Evolutionary conservation across 768 basidiomycete genomes (phyloP).

Genomic region (Albatrellus ellisii): DNA sequence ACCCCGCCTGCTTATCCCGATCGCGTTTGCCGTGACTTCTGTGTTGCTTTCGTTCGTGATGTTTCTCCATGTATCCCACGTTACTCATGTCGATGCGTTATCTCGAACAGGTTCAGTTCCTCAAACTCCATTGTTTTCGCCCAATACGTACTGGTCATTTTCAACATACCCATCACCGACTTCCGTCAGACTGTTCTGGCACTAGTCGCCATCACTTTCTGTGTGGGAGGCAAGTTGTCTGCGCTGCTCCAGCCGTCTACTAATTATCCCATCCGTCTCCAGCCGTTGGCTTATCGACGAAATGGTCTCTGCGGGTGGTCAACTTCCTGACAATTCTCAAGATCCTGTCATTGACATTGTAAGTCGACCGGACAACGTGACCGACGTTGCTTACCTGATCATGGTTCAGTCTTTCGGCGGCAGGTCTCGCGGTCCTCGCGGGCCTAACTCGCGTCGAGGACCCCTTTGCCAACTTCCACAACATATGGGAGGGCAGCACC

Average conservation of each 20-base stretch:
- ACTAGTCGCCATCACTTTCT: slow-evolving; percentile 15
- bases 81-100: background rate
- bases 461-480: slow-evolving; percentile 20
- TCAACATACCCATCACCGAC: slow-evolving; percentile 13
- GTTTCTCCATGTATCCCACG: background rate
- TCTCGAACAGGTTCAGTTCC: slow-evolving; percentile 11
- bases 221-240: slow-evolving; percentile 11
- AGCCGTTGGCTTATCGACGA: slow-evolving; percentile 19
- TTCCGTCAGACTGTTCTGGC: slow-evolving; percentile 14
- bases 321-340: slow-evolving; percentile 17
- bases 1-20: slow-evolving; percentile 30
- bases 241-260: background rate
- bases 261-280: background rate
- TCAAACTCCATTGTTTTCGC: slow-evolving; percentile 18
- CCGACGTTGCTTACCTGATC: slow-evolving; percentile 1
- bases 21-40: slow-evolving; percentile 25
- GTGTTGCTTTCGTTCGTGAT: slow-evolving; percentile 17
- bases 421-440: slow-evolving; percentile 16
- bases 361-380: background rate
- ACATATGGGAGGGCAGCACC: slow-evolving; percentile 18
- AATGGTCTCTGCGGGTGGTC: slow-evolving; percentile 17
- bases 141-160: slow-evolving; percentile 15
- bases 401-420: slow-evolving; percentile 14
- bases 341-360: slow-evolving; percentile 15
- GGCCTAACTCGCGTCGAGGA: slow-evolving; percentile 18